These are phyloP conservation scores for Metschnikowia matae DNA, from an alignment of 805 yeast genomes.

Conservation along the genomic window DNA sequence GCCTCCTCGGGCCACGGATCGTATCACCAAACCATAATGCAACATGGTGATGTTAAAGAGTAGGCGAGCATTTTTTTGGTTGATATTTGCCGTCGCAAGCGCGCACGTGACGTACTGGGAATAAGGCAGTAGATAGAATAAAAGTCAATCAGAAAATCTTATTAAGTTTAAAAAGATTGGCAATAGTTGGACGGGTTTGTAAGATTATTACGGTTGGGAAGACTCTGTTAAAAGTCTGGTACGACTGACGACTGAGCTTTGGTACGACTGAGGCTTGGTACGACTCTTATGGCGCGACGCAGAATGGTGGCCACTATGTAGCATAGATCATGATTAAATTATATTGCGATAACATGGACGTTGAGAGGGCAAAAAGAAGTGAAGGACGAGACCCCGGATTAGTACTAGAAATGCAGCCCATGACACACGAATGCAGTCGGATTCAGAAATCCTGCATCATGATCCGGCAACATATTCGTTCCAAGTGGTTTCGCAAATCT, in stretches of 20 bases:
- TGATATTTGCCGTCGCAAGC: slow-evolving; percentile 3
- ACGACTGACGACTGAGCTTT: too few species aligned
- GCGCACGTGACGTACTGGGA: slow-evolving; percentile 1
- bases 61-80: slow-evolving; percentile 1
- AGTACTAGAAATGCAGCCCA: neutral
- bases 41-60: neutral
- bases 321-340: neutral
- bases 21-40: slow-evolving; percentile 7
- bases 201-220: too few species aligned
- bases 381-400: neutral
- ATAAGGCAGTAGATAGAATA: neutral
- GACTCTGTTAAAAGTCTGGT: too few species aligned
- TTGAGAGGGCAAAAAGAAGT: neutral
- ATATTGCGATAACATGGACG: neutral
- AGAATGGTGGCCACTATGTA: neutral
- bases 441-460: neutral
- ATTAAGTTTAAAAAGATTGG: too few species aligned
- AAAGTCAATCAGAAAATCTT: neutral
- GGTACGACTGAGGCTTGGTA: too few species aligned
- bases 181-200: too few species aligned
- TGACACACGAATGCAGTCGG: neutral
- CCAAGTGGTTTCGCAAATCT: slow-evolving; percentile 44
- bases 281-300: too few species aligned
- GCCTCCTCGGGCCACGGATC: slow-evolving; percentile 5
- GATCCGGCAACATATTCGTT: slow-evolving; percentile 25